phyloP scores from a whole-genome alignment of 2,329 filamentous ascomycete species.

The Ceratocystis alfenasii region DNA sequence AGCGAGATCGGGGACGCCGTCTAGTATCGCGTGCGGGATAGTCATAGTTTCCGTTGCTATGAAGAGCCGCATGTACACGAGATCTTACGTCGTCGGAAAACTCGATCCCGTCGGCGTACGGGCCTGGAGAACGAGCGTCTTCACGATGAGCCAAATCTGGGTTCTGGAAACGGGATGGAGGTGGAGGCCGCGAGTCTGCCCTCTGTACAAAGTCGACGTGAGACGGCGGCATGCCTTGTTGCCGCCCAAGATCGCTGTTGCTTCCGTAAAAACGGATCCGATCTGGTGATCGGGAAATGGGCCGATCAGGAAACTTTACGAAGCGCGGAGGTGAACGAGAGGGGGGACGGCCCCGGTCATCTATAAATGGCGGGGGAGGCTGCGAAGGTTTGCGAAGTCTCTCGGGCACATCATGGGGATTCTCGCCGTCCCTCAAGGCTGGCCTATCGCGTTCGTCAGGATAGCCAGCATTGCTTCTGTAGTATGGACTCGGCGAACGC shows the following conservation, averaged over 20 bases:
- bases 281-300: constrained; percentile 13
- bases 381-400: background rate
- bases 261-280: background rate
- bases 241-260: background rate
- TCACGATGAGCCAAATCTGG: background rate
- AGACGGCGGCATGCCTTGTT: background rate
- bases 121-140: background rate
- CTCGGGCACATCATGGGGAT: constrained; percentile 6
- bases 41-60: background rate
- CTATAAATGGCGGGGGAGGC: background rate
- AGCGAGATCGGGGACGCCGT: background rate
- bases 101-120: background rate
- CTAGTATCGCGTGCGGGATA: background rate
- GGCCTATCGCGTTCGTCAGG: background rate
- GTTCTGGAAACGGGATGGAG: background rate
- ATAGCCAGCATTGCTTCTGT: background rate
- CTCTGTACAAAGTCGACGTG: background rate
- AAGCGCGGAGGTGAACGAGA: constrained; percentile 13
- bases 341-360: background rate
- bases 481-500: background rate
- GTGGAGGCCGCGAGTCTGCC: background rate
- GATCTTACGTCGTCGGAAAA: background rate
- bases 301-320: constrained; percentile 5
- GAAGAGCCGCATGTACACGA: background rate
- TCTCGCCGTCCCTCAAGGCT: background rate